Evolutionary conservation across 306 rosid genomes (phyloP), one percentile per base, ranked within the genome.

Genomic region (Cicer yamashitae): DNA sequence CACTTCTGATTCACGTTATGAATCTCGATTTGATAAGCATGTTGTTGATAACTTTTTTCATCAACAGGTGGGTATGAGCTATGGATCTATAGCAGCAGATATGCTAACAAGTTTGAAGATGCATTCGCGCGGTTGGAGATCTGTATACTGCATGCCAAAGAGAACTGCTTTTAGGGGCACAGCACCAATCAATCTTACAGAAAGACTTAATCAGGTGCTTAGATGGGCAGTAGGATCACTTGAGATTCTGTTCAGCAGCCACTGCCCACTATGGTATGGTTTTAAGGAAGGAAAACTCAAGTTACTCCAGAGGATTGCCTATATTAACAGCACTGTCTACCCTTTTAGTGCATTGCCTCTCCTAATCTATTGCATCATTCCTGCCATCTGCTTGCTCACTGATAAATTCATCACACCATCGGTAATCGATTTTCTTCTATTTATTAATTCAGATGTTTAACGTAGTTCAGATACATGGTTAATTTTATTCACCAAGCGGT

Each of bases 171-270:
- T 94, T 78, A 87, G 90, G 86, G 98, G 94, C 9, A 91, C 98
- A 52, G 98, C 98, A 81, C 96, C 98, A 8, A 90, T 90, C 87
- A 94, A 94, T 85, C 90, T 94, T 76, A 87, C 98, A 39, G 98
- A 94, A 81, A 61, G 98, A 78, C 91, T 94, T 20, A 91, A 87
- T 84, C 98, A 94, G 80, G 96, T 94, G 67, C 96, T 94, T 60
- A 78, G 86, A 75, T 85, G 99, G 97, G 99, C 97, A n/a, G 86
- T 92, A 14, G 99, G 99, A 63, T 92, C 99, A 67, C 91, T 94
- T 63, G 96, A 94, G 84, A 94, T 94, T 66, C 90, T 94, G 73
- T 92, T 94, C 93, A 94, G 99, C 84, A 81, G 77, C 80, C 97
- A 94, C 74, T 89, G 97, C 71, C 99, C 99, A 4, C 67, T 92